Conservation (phyloP, 164 flowering plant genomes). For the Aristolochia contorta region DNA sequence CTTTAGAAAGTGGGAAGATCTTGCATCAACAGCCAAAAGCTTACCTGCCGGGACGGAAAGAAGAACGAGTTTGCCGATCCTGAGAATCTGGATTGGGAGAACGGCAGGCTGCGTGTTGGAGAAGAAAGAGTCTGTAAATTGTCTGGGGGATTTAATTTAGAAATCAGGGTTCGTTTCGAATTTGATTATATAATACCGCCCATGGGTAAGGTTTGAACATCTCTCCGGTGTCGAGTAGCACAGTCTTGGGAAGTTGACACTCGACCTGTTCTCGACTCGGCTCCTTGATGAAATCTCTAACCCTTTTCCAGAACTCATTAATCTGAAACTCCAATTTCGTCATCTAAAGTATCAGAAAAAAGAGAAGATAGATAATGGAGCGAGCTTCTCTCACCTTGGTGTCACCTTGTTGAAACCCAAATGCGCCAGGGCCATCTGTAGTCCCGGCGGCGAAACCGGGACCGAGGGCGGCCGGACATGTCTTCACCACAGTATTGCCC, state of each 20-base stretch:
- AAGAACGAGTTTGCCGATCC: slow-evolving; percentile 48
- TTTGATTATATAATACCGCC: slow-evolving; percentile 42
- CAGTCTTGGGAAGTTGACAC: slow-evolving; percentile 49
- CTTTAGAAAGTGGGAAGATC: not conserved
- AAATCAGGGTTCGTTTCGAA: not conserved
- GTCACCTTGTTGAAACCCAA: slow-evolving; percentile 63
- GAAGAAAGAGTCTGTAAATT: no score
- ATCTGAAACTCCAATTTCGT: slow-evolving; percentile 19
- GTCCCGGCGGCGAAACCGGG: slow-evolving; percentile 70
- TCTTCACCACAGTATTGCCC: slow-evolving; percentile 20
- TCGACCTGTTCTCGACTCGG: slow-evolving; percentile 43
- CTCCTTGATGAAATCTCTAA: slow-evolving; percentile 33
- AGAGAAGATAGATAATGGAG: not conserved
- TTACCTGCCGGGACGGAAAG: slow-evolving; percentile 65
- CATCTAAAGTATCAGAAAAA: not conserved
- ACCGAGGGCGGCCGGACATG: slow-evolving; percentile 64
- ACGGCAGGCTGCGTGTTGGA: slow-evolving; percentile 40
- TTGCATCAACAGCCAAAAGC: not conserved
- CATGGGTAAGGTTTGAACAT: slow-evolving; percentile 61
- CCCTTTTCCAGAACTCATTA: slow-evolving; percentile 27
- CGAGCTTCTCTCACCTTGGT: slow-evolving; percentile 25
- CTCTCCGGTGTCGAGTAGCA: slow-evolving; percentile 46
- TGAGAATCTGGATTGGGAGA: slow-evolving; percentile 57
- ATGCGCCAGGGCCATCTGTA: slow-evolving; percentile 56
- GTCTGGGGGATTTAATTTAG: not conserved